Evolutionary conservation across 352 stramenopile genomes (phyloP), one percentile per base, ranked within the genome.

Genomic region (Sclerospora graminicola): DNA sequence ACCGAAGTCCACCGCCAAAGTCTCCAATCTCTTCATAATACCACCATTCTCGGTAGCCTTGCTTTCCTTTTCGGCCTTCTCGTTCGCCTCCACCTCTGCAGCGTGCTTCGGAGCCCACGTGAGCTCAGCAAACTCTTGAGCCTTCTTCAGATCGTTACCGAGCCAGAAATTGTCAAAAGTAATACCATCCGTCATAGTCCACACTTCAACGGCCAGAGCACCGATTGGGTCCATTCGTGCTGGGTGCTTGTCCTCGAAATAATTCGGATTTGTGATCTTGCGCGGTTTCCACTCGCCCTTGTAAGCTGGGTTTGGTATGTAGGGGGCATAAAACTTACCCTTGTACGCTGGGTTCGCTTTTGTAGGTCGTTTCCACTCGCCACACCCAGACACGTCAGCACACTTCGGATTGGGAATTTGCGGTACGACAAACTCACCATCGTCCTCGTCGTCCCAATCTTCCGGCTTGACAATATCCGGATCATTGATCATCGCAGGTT

Each of bases 381-480:
- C 91, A 47, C 89, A 97, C n/a, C 90, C 90, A 38, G 77, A 77
- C 8, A 71, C 80, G 0, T 61, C 37, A 0, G 71, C 69, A 39
- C 89, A 97, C 48, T 85, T 86, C 0, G 89, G 87, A 60, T 97
- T 97, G 0, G 68, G 49, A 23, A 97, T 79, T 62, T 87, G 60
- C n/a, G 82, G 85, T 6, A 84, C 51, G 18, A 97, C 63, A 63
- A 82, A 97, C 20, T 95, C 77, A 13, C 89, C 89, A 27, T 97
- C 88, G 35, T 95, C 73, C 41, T 95, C 84, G 40, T 97, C 90
- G 32, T 97, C 89, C 90, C 90, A 97, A 61, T 97, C 90, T 39
- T 95, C 79, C 1, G 90, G 90, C 45, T 94, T 93, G 1, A 49
- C 19, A 14, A 87, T 73, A 16, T 57, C 47, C 9, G 87, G 81